Percentiles rank a stretch among this genome's conserved stretches.
These are phyloP conservation scores for Neopestalotiopsis sp. DNA, from an alignment of 2,329 filamentous ascomycete genomes.

Conservation along the genomic window DNA sequence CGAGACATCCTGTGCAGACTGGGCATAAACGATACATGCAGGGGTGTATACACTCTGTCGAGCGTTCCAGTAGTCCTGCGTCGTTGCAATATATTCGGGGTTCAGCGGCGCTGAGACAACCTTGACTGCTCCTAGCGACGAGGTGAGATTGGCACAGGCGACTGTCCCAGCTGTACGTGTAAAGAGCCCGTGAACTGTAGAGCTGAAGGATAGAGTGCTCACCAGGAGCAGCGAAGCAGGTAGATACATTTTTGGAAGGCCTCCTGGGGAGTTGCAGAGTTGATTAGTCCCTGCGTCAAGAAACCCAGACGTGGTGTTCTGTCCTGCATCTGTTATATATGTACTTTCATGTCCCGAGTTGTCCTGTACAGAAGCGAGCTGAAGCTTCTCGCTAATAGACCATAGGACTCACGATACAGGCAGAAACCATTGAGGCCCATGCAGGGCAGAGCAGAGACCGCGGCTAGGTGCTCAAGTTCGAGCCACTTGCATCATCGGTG, in stretches of 20 bases:
- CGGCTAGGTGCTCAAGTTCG: not conserved
- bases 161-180: not conserved
- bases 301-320: not conserved
- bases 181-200: not conserved
- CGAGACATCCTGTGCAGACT: conserved; percentile 34
- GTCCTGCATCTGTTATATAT: too few species aligned
- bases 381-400: not conserved
- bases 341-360: too few species aligned
- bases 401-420: not conserved
- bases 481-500: conserved; percentile 12
- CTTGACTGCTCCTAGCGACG: conserved; percentile 19
- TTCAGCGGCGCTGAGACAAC: conserved; percentile 25
- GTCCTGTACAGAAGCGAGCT: not conserved
- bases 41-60: conserved; percentile 32
- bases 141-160: conserved; percentile 18
- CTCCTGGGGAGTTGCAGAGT: not conserved
- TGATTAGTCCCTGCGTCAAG: not conserved
- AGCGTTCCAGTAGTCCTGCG: conserved; percentile 34
- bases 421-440: not conserved
- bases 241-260: not conserved
- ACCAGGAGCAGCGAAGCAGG: not conserved
- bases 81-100: conserved; percentile 26
- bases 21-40: conserved; percentile 33
- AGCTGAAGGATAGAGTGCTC: not conserved
- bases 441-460: not conserved